Evolutionary conservation across 495 filamentous ascomycete species (phyloP).

Genomic region (Aspergillus panamensis): DNA sequence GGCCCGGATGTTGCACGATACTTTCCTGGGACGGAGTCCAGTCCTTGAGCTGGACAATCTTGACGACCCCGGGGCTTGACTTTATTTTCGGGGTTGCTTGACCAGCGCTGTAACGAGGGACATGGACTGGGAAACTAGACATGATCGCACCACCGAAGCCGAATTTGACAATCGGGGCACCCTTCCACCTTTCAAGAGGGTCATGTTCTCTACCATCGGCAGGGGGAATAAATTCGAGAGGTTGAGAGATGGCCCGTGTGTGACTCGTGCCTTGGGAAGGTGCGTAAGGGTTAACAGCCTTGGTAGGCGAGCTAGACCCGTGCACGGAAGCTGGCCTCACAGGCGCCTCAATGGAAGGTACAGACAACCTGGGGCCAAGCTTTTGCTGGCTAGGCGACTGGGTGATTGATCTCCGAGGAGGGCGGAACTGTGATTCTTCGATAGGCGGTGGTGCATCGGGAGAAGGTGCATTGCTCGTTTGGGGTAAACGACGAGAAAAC

Average conservation of each 20-base stretch:
- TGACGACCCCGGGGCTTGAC: slow-evolving; percentile 80
- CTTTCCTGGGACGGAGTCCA: slow-evolving; percentile 64
- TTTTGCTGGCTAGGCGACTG: slow-evolving; percentile 69
- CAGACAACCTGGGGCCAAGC: slow-evolving; percentile 47
- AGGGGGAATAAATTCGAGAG: slow-evolving; percentile 58
- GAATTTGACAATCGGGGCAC: slow-evolving; percentile 80
- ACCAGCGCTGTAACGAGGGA: slow-evolving; percentile 79
- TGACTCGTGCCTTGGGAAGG: slow-evolving; percentile 27
- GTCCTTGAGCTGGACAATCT: slow-evolving; percentile 65
- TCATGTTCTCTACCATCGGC: slow-evolving; percentile 79
- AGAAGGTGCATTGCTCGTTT: slow-evolving; percentile 33
- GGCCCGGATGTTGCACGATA: slow-evolving; percentile 81
- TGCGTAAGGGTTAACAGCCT: slow-evolving; percentile 37
- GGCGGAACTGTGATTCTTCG: slow-evolving; percentile 34
- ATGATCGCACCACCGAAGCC: slow-evolving; percentile 80
- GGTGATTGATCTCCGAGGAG: slow-evolving; percentile 75
- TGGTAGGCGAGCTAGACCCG: slow-evolving; percentile 49
- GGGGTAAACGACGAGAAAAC: slow-evolving; percentile 49
- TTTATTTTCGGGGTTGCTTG: slow-evolving; percentile 71
- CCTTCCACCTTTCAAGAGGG: slow-evolving; percentile 82
- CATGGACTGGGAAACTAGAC: slow-evolving; percentile 82
- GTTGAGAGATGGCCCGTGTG: slow-evolving; percentile 39
- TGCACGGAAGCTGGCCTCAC: slow-evolving; percentile 70
- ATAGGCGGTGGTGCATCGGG: slow-evolving; percentile 27
- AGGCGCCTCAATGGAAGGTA: slow-evolving; percentile 50